Conservation (phyloP, 495 filamentous ascomycete species). For the Hypomontagnella monticulosa region DNA sequence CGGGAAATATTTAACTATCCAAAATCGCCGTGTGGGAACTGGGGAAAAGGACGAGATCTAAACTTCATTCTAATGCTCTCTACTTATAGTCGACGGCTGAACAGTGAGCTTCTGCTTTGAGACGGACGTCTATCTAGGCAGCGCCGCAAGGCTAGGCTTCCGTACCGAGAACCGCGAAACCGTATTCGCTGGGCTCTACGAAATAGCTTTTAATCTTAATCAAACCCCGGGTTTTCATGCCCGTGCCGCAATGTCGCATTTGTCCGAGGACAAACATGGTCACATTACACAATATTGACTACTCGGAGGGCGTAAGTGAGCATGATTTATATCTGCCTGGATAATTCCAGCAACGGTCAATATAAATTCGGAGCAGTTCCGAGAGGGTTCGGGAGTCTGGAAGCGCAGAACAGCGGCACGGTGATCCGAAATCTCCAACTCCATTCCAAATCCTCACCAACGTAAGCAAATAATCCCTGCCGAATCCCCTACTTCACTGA, state of each 20-base stretch:
- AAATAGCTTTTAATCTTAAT: neutral
- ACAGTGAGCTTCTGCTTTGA: too few relatives aligned
- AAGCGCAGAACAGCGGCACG: constrained; percentile 22
- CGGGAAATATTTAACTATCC: too few relatives aligned
- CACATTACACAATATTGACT: neutral
- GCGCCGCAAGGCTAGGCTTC: too few relatives aligned
- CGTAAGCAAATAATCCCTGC: neutral
- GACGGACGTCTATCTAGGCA: too few relatives aligned
- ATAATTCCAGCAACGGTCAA: neutral
- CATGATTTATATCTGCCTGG: constrained; percentile 3
- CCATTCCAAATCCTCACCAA: neutral
- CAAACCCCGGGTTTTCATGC: neutral
- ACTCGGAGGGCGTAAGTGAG: neutral
- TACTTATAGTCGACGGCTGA: too few relatives aligned
- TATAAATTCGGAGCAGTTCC: neutral
- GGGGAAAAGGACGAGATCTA: too few relatives aligned
- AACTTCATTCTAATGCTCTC: too few relatives aligned
- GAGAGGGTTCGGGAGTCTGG: neutral
- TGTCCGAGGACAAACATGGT: neutral
- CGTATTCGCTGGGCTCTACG: neutral
- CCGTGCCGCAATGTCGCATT: constrained; percentile 13
- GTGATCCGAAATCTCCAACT: neutral
- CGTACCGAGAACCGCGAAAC: neutral
- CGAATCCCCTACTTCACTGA: neutral
- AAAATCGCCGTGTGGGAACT: too few relatives aligned